A percentile compares a stretch with the other conserved stretches of the same genome.
Evolutionary conservation across 441 rosid species (phyloP).

Genomic region (Metrosideros polymorpha): DNA sequence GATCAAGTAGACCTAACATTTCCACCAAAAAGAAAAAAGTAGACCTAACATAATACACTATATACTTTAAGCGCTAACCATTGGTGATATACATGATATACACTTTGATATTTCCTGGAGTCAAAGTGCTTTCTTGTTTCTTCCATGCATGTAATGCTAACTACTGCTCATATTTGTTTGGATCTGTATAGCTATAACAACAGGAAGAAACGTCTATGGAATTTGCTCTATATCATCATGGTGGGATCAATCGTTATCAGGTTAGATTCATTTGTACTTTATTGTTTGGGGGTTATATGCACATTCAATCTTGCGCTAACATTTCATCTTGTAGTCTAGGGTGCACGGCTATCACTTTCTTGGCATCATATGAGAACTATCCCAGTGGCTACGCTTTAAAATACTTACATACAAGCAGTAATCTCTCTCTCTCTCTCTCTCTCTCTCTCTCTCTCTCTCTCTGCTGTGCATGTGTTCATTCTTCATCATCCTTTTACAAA

Average conservation of each 20-base stretch:
- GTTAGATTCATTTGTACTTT: conserved; percentile 25
- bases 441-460: background rate
- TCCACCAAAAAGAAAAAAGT: too few relatives aligned
- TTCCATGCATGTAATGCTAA: background rate
- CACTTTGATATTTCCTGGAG: background rate
- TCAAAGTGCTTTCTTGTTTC: background rate
- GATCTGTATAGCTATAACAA: conserved; percentile 70
- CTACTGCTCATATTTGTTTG: background rate
- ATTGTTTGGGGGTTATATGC: background rate
- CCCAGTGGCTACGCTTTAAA: conserved; percentile 86
- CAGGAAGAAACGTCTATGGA: conserved; percentile 75
- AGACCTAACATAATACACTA: background rate
- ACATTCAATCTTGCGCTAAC: conserved; percentile 14
- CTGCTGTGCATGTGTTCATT: background rate
- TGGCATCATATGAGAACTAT: conserved; percentile 89
- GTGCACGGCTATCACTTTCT: conserved; percentile 59
- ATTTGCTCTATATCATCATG: conserved; percentile 47
- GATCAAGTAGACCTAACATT: background rate
- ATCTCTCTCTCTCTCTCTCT: conserved; percentile 16
- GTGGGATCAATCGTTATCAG: conserved; percentile 62
- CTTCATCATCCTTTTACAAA: background rate
- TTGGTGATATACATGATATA: background rate
- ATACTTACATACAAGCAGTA: conserved; percentile 68
- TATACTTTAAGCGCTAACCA: background rate
- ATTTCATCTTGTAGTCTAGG: conserved; percentile 61